These are phyloP conservation scores for Solanum hybrid DNA, from an alignment of 305 asterid genomes.

Conservation along the genomic window DNA sequence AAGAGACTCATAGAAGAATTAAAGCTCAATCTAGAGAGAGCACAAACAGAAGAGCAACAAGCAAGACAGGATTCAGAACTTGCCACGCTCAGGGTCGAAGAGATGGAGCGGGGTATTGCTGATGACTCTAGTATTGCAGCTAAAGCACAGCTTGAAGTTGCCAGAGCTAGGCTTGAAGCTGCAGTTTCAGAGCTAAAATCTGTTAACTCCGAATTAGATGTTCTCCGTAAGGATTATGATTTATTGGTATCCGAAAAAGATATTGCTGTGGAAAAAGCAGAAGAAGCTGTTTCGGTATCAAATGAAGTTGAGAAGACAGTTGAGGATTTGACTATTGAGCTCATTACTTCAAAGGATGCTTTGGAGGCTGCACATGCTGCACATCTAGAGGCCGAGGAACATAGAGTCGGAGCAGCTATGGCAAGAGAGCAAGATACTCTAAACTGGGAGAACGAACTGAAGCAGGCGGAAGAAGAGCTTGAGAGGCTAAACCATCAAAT, in stretches of 20 bases:
- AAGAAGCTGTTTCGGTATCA: conserved; percentile 44
- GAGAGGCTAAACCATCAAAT: conserved; percentile 48
- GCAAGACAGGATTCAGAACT: conserved; percentile 89
- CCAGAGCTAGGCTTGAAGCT: conserved; percentile 64
- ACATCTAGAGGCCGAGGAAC: conserved; percentile 84
- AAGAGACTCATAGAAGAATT: conserved; percentile 74
- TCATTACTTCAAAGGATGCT: conserved; percentile 56
- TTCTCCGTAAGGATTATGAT: conserved; percentile 42
- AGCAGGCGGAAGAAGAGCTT: conserved; percentile 66
- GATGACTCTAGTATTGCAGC: conserved; percentile 77
- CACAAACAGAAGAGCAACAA: conserved; percentile 82
- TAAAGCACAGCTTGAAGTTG: conserved; percentile 96
- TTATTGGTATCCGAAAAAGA: conserved; percentile 52
- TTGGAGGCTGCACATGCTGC: conserved; percentile 83
- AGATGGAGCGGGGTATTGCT: conserved; percentile 84
- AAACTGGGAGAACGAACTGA: conserved; percentile 70
- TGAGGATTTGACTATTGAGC: conserved; percentile 66
- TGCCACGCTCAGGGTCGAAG: conserved; percentile 73
- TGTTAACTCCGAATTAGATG: conserved; percentile 57
- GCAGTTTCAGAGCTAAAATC: conserved; percentile 69
- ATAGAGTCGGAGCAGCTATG: conserved; percentile 60
- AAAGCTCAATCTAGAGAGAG: conserved; percentile 82
- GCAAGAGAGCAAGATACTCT: conserved; percentile 66
- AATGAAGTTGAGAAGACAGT: conserved; percentile 63
- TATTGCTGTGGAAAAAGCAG: conserved; percentile 49